These are phyloP conservation scores for Jamesozyma jinghongensis DNA, from an alignment of 805 yeast species.

Conservation along the genomic window DNA sequence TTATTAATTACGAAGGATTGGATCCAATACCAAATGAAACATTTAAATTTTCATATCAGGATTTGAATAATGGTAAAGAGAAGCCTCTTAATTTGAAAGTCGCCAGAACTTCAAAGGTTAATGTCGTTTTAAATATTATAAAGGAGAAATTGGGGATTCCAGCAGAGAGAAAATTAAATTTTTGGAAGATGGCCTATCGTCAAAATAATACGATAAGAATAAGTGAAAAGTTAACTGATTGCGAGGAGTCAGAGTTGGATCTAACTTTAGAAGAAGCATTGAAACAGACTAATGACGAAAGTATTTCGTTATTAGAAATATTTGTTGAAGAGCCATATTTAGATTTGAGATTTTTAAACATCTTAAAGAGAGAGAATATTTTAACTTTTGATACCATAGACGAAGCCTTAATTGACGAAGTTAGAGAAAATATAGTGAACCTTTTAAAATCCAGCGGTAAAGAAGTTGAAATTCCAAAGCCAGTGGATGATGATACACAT, in stretches of 20 bases:
- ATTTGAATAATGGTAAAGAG: conserved; percentile 36
- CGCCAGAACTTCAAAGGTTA: conserved; percentile 46
- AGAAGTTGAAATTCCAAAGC: conserved; percentile 7
- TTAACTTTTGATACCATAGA: conserved; percentile 4
- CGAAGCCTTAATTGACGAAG: conserved; percentile 16
- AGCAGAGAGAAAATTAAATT: conserved; percentile 35
- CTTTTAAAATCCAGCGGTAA: conserved; percentile 3
- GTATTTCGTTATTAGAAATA: conserved; percentile 41
- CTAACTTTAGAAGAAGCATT: conserved; percentile 45
- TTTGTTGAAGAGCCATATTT: conserved; percentile 54
- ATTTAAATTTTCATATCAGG: conserved; percentile 39
- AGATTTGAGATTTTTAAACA: conserved; percentile 16
- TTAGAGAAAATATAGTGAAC: conserved; percentile 12
- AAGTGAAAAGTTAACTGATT: conserved; percentile 33
- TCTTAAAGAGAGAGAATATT: conserved; percentile 11
- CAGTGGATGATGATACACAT: conserved; percentile 9
- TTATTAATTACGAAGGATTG: conserved; percentile 57
- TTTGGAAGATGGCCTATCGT: conserved; percentile 59
- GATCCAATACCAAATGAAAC: conserved; percentile 52
- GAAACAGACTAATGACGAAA: conserved; percentile 6
- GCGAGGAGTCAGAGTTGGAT: conserved; percentile 11
- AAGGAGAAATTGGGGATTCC: conserved; percentile 37
- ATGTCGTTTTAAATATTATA: conserved; percentile 42
- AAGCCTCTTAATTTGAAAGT: conserved; percentile 44
- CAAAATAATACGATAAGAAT: conserved; percentile 66